A percentile compares a stretch with the other conserved stretches of the same genome.
Evolutionary conservation across 1,139 yeast species (phyloP).

Genomic region (Dujonia santamariae): DNA sequence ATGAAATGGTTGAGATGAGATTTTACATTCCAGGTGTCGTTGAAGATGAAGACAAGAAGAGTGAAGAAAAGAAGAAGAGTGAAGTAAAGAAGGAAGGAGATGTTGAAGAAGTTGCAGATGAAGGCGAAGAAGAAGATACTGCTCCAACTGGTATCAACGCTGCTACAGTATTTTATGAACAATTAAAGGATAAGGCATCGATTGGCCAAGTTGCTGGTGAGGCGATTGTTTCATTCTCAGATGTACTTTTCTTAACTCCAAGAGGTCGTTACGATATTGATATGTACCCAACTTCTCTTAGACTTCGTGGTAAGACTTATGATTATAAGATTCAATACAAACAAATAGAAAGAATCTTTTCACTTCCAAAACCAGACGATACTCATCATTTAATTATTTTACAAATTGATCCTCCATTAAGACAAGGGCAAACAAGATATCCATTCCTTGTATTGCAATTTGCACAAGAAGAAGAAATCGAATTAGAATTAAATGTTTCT

Average conservation of each 20-base stretch:
- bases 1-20: constrained; percentile 91
- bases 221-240: constrained; percentile 93
- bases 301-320: constrained; percentile 95
- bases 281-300: constrained; percentile 82
- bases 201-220: constrained; percentile 96
- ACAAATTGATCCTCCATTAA: constrained; percentile 90
- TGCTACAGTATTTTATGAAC: constrained; percentile 85
- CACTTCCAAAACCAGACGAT: constrained; percentile 93
- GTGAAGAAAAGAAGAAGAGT: constrained; percentile 19
- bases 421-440: constrained; percentile 93
- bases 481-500: constrained; percentile 80
- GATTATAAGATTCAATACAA: constrained; percentile 93
- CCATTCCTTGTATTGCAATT: constrained; percentile 91
- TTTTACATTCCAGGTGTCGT: constrained; percentile 86
- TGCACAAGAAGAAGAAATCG: constrained; percentile 85
- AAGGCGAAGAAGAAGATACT: constrained; percentile 19
- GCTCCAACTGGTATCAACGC: constrained; percentile 53
- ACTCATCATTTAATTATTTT: constrained; percentile 82
- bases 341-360: constrained; percentile 85
- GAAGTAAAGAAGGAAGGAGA: constrained; percentile 33
- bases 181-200: constrained; percentile 90
- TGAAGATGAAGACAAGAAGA: constrained; percentile 37
- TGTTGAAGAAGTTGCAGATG: constrained; percentile 19
- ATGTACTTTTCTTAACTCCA: constrained; percentile 90
- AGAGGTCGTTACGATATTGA: constrained; percentile 98